Evolutionary conservation across 1,284 basidiomycete genomes (phyloP), one percentile per base, ranked within the genome.

Genomic region (Ceratobasidium sp.): DNA sequence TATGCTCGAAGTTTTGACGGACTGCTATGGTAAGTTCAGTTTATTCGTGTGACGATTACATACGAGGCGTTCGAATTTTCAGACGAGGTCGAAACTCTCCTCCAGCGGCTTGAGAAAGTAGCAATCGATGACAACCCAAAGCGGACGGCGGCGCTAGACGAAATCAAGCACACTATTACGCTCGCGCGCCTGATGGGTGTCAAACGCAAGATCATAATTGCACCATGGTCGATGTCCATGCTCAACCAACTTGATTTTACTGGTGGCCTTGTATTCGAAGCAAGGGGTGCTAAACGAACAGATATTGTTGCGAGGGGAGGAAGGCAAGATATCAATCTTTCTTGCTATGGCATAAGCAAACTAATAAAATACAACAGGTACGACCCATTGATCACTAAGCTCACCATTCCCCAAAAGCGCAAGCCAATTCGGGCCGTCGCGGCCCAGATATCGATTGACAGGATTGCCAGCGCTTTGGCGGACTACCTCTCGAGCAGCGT

Each of bases 221-320:
- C 88, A 75, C 94, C 94, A 0, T 73, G 71, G 71, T 72, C 69
- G 4, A 82, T 95, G 47, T 77, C 83, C 24, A 91, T 94, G 88
- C 77, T 80, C 62, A 80, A 79, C 77, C 88, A 89, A 77, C 81
- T 83, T 0, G 86, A 90, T 78, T 94, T 93, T 84, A 89, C 89
- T 57, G 88, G 91, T 69, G 94, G 93, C 0, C 85, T 95, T 27
- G 85, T 93, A 62, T 87, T 96, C 74, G 92, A 94, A 78, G 89
- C 95, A 2, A 86, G 89, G 74, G 87, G 87, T 59, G 89, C 86
- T 77, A 93, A 91, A 80, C 87, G 87, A 27, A 84, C 86, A 1
- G 94, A 96, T 75, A 86, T 95, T 15, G 86, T 96, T 27, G 94
- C 92, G 33, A 89, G 89, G 4, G 94, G 93, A 72, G 95, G 95